These are phyloP conservation scores for Cucumis hystrix DNA, from an alignment of 306 rosid genomes.

Conservation along the genomic window DNA sequence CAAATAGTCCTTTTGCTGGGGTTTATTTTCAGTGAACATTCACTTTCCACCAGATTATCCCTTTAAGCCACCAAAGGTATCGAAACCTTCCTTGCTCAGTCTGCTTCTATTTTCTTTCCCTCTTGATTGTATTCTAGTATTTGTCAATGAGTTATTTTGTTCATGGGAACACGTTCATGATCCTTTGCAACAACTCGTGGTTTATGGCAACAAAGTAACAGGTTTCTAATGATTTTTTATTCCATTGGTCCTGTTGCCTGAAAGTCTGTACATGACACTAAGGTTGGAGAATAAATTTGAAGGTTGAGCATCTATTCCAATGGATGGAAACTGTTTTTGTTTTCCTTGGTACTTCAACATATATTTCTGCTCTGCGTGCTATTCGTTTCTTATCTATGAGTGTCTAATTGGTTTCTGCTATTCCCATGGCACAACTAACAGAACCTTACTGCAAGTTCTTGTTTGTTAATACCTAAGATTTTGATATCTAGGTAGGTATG, in stretches of 20 bases:
- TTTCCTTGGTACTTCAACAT: too few species aligned
- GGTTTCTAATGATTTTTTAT: neutral
- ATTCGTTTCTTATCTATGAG: neutral
- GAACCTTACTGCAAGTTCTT: neutral
- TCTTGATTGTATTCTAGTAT: neutral
- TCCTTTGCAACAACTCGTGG: neutral
- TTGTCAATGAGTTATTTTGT: neutral
- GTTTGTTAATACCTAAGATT: too few species aligned
- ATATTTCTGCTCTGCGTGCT: too few species aligned
- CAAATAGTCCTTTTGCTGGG: neutral
- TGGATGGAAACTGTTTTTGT: neutral
- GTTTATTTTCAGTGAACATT: slow-evolving; percentile 5
- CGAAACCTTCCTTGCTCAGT: neutral
- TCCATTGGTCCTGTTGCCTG: neutral
- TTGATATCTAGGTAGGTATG: too few species aligned
- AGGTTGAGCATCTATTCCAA: neutral
- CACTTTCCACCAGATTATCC: slow-evolving; percentile 10
- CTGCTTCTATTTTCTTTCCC: neutral
- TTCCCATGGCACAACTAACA: neutral
- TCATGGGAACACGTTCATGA: neutral
- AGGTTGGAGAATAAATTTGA: neutral
- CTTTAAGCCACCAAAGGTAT: slow-evolving; percentile 5
- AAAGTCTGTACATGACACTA: neutral
- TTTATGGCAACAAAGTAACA: neutral
- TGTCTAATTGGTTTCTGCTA: neutral